Evolutionary conservation across 176 grass and related monocot species (phyloP).

Genomic region (Paspalum vaginatum): DNA sequence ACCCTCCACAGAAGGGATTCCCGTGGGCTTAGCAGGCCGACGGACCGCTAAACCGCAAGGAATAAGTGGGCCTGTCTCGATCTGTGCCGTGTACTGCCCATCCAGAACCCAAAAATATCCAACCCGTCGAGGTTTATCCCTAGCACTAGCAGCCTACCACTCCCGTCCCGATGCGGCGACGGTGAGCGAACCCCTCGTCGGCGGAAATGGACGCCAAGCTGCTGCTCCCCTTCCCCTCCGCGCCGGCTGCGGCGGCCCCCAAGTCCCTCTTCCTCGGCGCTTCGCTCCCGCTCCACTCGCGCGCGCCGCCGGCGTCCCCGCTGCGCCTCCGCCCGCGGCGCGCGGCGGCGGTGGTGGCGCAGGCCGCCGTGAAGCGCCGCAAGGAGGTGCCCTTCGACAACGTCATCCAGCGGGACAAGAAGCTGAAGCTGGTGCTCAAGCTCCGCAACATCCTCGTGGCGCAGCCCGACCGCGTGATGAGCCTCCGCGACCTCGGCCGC

Average conservation of each 20-base stretch:
- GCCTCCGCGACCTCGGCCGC: constrained; percentile 79
- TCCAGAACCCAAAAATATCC: constrained; percentile 44
- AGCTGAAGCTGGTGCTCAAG: constrained; percentile 91
- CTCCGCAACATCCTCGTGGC: constrained; percentile 85
- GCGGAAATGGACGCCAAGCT: constrained; percentile 71
- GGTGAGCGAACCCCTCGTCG: constrained; percentile 6
- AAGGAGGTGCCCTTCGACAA: constrained; percentile 90
- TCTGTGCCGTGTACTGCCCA: background rate
- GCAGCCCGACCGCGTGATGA: constrained; percentile 84
- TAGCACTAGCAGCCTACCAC: background rate
- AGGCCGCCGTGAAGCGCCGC: constrained; percentile 78
- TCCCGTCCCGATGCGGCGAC: constrained; percentile 30
- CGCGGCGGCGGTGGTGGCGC: constrained; percentile 44
- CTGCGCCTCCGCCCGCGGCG: constrained; percentile 36
- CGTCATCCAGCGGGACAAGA: constrained; percentile 97
- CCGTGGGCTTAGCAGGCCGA: too few species aligned
- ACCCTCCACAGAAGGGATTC: background rate
- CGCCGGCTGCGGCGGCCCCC: constrained; percentile 20
- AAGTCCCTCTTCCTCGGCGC: constrained; percentile 51
- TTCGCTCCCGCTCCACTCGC: constrained; percentile 27
- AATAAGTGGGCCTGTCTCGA: background rate
- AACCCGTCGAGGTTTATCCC: constrained; percentile 48
- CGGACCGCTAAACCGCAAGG: too few species aligned
- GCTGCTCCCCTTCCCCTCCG: constrained; percentile 53
- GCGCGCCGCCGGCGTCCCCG: constrained; percentile 20